Evolutionary conservation across 2,329 filamentous ascomycete genomes (phyloP).

Genomic region (Ciborinia camelliae): DNA sequence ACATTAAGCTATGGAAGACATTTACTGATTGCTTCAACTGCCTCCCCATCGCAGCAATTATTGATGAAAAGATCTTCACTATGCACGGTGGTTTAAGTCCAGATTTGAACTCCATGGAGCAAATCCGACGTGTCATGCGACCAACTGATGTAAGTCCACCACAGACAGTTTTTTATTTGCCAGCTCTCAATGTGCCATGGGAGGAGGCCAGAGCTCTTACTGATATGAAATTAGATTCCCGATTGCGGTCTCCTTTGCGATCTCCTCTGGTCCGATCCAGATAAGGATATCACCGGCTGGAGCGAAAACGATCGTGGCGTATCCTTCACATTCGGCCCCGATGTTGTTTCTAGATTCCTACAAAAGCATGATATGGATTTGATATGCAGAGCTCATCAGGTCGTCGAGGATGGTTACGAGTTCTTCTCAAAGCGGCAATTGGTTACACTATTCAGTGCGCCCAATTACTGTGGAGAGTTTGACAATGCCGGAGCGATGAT

Average conservation of each 20-base stretch:
- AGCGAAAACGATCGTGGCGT: conserved; percentile 98
- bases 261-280: conserved; percentile 96
- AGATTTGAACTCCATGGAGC: conserved; percentile 98
- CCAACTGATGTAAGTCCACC: conserved; percentile 83
- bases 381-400: conserved; percentile 97
- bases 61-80: conserved; percentile 99
- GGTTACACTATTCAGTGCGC: conserved; percentile 95
- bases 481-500: conserved; percentile 99
- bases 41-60: conserved; percentile 95
- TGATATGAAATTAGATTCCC: conserved; percentile 66
- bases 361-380: conserved; percentile 99
- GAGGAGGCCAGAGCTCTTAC: conserved; percentile 36
- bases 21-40: conserved; percentile 99
- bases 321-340: conserved; percentile 96
- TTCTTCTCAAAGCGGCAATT: conserved; percentile 99
- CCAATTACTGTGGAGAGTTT: conserved; percentile 99
- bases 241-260: conserved; percentile 97
- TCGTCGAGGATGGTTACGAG: conserved; percentile 98
- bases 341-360: conserved; percentile 94
- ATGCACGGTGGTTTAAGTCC: conserved; percentile 98
- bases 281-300: conserved; percentile 99
- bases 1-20: conserved; percentile 99
- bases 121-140: conserved; percentile 97
- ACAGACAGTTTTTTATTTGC: conserved; percentile 29
- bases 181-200: conserved; percentile 31